Percentiles rank a stretch among this genome's conserved stretches.
phyloP scores from a whole-genome alignment of 305 asterid species.

The Fraxinus ornus region DNA sequence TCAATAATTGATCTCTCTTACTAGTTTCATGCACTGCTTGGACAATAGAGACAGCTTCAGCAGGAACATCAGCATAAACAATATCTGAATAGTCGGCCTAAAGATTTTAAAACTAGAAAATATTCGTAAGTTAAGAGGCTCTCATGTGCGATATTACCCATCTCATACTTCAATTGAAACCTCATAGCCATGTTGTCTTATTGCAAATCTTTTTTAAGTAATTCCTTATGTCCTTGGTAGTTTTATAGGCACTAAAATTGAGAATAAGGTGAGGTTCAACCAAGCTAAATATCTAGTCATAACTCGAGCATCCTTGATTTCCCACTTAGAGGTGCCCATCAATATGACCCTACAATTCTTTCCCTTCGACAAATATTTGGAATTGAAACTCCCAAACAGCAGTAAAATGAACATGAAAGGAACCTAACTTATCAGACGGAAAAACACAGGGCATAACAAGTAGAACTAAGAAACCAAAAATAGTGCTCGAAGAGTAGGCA shows the following conservation, averaged over 20 bases:
- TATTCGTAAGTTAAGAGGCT: background rate
- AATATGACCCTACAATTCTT: background rate
- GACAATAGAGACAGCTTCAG: background rate
- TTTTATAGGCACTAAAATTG: background rate
- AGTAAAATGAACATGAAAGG: background rate
- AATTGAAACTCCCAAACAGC: background rate
- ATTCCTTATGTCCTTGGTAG: background rate
- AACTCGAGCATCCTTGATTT: background rate
- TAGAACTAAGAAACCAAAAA: background rate
- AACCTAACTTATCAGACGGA: background rate
- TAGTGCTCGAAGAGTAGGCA: background rate
- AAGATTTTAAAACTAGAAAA: background rate
- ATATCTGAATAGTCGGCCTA: background rate
- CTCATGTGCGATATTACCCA: conserved; percentile 1
- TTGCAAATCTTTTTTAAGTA: conserved; percentile 2
- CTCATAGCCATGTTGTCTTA: background rate
- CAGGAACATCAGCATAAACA: background rate
- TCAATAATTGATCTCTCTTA: background rate
- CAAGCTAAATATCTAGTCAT: background rate
- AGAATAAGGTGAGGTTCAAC: background rate
- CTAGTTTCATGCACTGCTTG: background rate
- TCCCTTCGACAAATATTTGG: background rate
- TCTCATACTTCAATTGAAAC: conserved; percentile 12
- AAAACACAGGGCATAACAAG: background rate
- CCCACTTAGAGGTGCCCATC: background rate